Base-by-base conservation (phyloP, 202 grass and related monocot genomes). In the Schoenoplectus tabernaemontani region DNA sequence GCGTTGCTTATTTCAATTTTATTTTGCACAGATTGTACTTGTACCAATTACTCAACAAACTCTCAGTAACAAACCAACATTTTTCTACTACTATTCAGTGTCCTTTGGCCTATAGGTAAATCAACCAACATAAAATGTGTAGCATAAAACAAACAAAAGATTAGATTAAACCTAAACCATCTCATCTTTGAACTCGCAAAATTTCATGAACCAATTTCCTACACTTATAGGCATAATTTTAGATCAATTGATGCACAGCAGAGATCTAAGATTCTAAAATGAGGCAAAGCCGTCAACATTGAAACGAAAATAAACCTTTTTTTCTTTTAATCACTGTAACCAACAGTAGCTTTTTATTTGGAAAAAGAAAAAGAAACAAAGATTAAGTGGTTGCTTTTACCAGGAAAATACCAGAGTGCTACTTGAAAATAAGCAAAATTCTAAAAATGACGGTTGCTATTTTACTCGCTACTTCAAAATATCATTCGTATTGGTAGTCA, bases 111-210 rank as follows among this genome's bases (percentile, higher is more conserved):
- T 74, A 53, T 53, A 4, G 7, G 6, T 13, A 74, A 53, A 30
- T 26, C 26, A 74, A 53, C 69, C 13, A 53, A 74, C 15, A 53
- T 80, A n/a, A 19, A 20, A 33, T 60, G 42, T 34, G n/a, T 59
- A 26, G 19, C 5, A n/a, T 3, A 23, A 78, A 60, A 59, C 9
- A 78, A 57, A 60, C 26, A 24, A 46, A 71, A 53, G 38, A 75
- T 74, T 32, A 56, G 12, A 57, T 77, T 56, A 77, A 36, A 77
- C n/a, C 53, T 20, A 58, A 77, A 77, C 53, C 4, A 56, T 56
- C 38, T 36, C 20, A 56, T 77, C 8, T 1, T 11, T 38, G n/a
- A 7, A 19, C 28, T 4, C 20, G 28, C 24, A 9, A 43, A 46
- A 46, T 23, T 70, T n/a, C 46, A n/a, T 12, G 9, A 70, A 15